phyloP scores from a whole-genome alignment of 495 filamentous ascomycete species.

The Trichodelitschia bisporula region DNA sequence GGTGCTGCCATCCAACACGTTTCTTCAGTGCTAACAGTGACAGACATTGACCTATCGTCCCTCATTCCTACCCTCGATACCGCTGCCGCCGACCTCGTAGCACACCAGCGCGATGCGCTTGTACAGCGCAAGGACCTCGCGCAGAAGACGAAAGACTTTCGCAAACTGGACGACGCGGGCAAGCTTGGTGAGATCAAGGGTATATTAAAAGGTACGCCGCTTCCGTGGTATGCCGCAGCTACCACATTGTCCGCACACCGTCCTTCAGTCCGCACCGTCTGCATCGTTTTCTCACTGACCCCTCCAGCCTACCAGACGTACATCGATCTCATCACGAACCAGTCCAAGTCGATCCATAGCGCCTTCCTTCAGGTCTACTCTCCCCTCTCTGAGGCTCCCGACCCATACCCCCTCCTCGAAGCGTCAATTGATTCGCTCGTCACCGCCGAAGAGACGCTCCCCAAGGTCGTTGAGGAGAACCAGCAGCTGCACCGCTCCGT shows the following conservation, averaged over 20 bases:
- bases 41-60: slow-evolving; percentile 71
- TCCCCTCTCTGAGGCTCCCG: slow-evolving; percentile 78
- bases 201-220: slow-evolving; percentile 47
- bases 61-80: slow-evolving; percentile 75
- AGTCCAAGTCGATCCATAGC: slow-evolving; percentile 75
- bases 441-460: slow-evolving; percentile 69
- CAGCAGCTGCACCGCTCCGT: slow-evolving; percentile 61
- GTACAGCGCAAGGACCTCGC: slow-evolving; percentile 90
- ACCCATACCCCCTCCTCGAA: slow-evolving; percentile 90
- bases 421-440: slow-evolving; percentile 86
- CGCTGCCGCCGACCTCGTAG: slow-evolving; percentile 77
- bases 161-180: slow-evolving; percentile 75
- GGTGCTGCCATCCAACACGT: slow-evolving; percentile 4
- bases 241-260: too few relatives aligned
- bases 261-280: not conserved
- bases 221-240: not conserved
- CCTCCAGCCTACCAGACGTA: slow-evolving; percentile 89
- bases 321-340: slow-evolving; percentile 85
- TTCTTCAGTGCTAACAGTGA: not conserved
- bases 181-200: slow-evolving; percentile 76
- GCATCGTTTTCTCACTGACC: too few relatives aligned
- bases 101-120: slow-evolving; percentile 73
- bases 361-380: slow-evolving; percentile 85
- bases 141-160: slow-evolving; percentile 94
- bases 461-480: slow-evolving; percentile 69